Conservation (phyloP, 805 yeast species). For the Dipodascopsis uninucleata region DNA sequence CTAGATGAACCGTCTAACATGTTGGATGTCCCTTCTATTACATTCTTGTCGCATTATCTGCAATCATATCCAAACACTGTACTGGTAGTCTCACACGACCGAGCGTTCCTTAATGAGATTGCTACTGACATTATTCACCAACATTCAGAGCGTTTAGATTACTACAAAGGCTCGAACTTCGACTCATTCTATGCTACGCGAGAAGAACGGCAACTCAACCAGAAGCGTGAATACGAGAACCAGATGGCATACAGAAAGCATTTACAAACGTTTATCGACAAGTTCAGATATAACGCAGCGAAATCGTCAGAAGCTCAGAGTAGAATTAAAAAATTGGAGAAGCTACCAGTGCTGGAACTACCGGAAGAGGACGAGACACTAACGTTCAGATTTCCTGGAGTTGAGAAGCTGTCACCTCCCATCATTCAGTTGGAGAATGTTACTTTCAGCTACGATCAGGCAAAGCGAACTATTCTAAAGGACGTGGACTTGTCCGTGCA, state of each 20-base stretch:
- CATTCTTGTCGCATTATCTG: conserved; percentile 83
- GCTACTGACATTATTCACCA: conserved; percentile 98
- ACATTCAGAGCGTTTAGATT: conserved; percentile 94
- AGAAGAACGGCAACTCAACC: conserved; percentile 92
- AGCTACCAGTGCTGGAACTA: conserved; percentile 84
- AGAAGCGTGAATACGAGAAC: conserved; percentile 90
- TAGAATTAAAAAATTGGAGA: conserved; percentile 93
- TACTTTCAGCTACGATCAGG: conserved; percentile 67
- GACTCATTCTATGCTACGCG: conserved; percentile 89
- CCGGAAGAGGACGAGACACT: conserved; percentile 88
- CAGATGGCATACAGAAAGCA: conserved; percentile 96
- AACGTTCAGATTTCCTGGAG: conserved; percentile 90
- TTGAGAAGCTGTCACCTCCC: conserved; percentile 90
- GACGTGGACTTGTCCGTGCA: conserved; percentile 87
- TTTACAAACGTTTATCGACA: conserved; percentile 90
- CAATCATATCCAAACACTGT: conserved; percentile 90
- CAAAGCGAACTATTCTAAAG: conserved; percentile 58
- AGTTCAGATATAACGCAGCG: conserved; percentile 95
- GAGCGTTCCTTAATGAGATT: conserved; percentile 94
- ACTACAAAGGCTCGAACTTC: conserved; percentile 85
- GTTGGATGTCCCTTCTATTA: conserved; percentile 99
- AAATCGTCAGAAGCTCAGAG: conserved; percentile 97
- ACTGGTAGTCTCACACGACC: conserved; percentile 94
- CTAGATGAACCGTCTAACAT: conserved; percentile 99
- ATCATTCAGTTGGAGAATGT: conserved; percentile 84